Conservation (phyloP, 768 basidiomycete genomes). For the Pulveroboletus sp. region DNA sequence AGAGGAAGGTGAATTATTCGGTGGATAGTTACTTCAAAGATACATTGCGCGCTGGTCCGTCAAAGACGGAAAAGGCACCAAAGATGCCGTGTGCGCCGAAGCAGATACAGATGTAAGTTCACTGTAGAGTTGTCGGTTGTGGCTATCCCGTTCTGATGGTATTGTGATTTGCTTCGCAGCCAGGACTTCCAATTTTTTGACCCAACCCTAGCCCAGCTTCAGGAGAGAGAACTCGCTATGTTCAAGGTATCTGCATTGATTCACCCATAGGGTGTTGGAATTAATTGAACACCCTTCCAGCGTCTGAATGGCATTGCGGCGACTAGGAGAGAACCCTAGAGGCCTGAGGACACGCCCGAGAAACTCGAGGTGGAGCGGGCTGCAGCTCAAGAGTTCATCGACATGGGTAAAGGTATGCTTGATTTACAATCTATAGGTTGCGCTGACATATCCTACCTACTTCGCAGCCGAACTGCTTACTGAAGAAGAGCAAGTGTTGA, state of each 20-base stretch:
- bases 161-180: slow-evolving; percentile 33
- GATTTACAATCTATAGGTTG: not conserved
- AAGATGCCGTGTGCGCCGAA: slow-evolving; percentile 85
- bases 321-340: slow-evolving; percentile 58
- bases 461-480: slow-evolving; percentile 77
- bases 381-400: slow-evolving; percentile 82
- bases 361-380: slow-evolving; percentile 75
- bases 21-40: slow-evolving; percentile 96
- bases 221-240: slow-evolving; percentile 81
- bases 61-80: slow-evolving; percentile 75
- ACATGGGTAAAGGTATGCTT: slow-evolving; percentile 50
- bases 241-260: slow-evolving; percentile 49
- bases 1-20: too few species aligned
- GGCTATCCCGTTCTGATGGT: not conserved
- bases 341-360: slow-evolving; percentile 75
- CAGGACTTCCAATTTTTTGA: slow-evolving; percentile 99
- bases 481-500: slow-evolving; percentile 78
- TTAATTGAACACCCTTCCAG: slow-evolving; percentile 29
- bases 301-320: slow-evolving; percentile 63
- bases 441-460: not conserved
- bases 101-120: slow-evolving; percentile 71
- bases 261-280: too few species aligned
- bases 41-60: slow-evolving; percentile 72
- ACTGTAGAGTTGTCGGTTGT: not conserved
- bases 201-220: slow-evolving; percentile 67